Evolutionary conservation across 768 basidiomycete genomes (phyloP).

Genomic region (Tephrocybe sp.): DNA sequence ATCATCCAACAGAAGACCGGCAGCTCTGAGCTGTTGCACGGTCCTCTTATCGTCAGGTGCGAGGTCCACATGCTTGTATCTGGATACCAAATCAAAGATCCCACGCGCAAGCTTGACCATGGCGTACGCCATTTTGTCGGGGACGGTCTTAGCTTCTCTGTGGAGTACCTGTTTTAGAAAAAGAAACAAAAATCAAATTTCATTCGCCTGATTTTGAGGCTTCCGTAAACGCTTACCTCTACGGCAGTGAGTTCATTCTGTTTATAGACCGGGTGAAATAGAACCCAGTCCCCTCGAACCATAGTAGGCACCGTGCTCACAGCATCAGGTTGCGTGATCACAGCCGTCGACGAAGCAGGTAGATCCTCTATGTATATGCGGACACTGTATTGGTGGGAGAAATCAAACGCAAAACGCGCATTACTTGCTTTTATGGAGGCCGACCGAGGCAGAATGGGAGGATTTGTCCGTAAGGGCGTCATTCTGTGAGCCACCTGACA

Average conservation of each 20-base stretch:
- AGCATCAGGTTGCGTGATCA: slow-evolving; percentile 42
- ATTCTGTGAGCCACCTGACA: slow-evolving; percentile 9
- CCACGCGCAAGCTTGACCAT: slow-evolving; percentile 61
- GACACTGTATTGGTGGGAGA: background rate
- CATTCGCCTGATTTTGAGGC: no score
- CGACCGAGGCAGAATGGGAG: slow-evolving; percentile 18
- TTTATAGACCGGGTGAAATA: slow-evolving; percentile 92
- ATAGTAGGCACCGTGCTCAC: slow-evolving; percentile 55
- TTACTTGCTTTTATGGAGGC: slow-evolving; percentile 21
- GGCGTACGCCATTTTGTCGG: slow-evolving; percentile 71
- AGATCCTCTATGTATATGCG: slow-evolving; percentile 10
- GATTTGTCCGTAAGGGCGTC: slow-evolving; percentile 19
- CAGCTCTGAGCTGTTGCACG: slow-evolving; percentile 69
- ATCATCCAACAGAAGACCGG: slow-evolving; percentile 73
- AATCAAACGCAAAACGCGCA: background rate
- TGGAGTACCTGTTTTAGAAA: slow-evolving; percentile 83
- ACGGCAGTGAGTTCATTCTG: slow-evolving; percentile 71
- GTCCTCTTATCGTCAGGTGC: slow-evolving; percentile 65
- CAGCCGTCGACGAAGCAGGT: slow-evolving; percentile 16
- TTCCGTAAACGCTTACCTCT: slow-evolving; percentile 50
- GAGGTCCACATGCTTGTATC: slow-evolving; percentile 77
- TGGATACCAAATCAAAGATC: slow-evolving; percentile 81
- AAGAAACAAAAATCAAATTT: background rate
- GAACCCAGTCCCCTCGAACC: slow-evolving; percentile 81
- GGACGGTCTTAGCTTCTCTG: slow-evolving; percentile 57